Base-by-base conservation (phyloP, 163 green algal genomes). In the Picocystis sp. region DNA sequence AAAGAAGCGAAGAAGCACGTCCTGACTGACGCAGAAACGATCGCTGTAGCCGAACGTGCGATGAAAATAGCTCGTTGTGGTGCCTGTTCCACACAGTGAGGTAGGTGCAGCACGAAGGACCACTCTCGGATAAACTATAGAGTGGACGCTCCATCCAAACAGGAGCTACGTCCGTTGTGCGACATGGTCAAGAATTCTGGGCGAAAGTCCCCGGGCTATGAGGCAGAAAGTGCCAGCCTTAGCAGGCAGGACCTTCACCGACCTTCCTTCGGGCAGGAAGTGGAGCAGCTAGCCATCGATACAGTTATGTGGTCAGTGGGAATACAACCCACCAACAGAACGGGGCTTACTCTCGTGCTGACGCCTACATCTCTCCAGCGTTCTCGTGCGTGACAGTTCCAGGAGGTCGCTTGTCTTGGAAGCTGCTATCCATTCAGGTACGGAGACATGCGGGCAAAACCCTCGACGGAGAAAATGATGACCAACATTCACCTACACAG, bases 331-430 rank as follows among this genome's bases (percentile, higher is more conserved):
- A 60, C 63, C 56, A 93, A 94, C 84, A 73, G 64, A 94, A 94
- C 81, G 84, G 84, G 84, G 84, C 84, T 93, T 91, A 94, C 82
- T 94, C 82, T 89, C 66, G 76, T 66, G 75, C 81, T 91, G 81
- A 92, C 76, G 71, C 54, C 61, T 60, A 50, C 55, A 56, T 44
- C 57, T 49, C 56, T 48, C 51, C 29, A 38, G 29, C 29, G 29
- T 38, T 38, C 29, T 38, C 8, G 5, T 38, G 29, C 29, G 29
- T 38, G 29, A 12, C 29, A 38, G 5, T 38, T 38, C 29, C 29
- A 38, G 29, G 29, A 12, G 29, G 29, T 38, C 29, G 5, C 29
- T 38, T 38, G 29, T 8, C 29, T 12, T 12, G 8, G 29, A 38
- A 12, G 29, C 29, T 12, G 5, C 29, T 12, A 38, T 38, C 8